Evolutionary conservation across 768 basidiomycete genomes (phyloP).

Genomic region (Suillus subluteus): DNA sequence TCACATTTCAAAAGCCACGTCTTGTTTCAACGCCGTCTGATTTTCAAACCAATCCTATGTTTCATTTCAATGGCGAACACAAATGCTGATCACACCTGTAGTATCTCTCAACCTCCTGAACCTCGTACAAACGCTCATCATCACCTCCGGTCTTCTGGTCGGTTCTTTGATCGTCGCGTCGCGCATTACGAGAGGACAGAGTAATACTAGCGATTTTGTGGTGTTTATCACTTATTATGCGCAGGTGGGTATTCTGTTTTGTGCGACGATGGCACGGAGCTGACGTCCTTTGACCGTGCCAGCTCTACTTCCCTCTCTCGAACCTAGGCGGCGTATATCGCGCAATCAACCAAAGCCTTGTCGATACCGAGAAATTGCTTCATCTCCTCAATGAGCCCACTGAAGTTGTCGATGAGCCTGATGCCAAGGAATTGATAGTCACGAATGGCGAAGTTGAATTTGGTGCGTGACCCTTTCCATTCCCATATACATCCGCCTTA

Average conservation of each 20-base stretch:
- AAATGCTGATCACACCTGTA: conserved; percentile 30
- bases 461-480: conserved; percentile 43
- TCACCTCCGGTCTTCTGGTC: conserved; percentile 77
- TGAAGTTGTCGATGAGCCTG: conserved; percentile 81
- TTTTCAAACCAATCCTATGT: background rate
- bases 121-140: conserved; percentile 80
- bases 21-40: background rate
- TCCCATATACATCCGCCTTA: background rate
- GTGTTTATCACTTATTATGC: conserved; percentile 83
- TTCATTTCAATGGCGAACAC: background rate
- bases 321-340: conserved; percentile 82
- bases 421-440: conserved; percentile 73
- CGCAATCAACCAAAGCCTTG: conserved; percentile 71
- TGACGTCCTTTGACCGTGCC: conserved; percentile 13
- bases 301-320: conserved; percentile 77
- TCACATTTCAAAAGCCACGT: too few relatives aligned
- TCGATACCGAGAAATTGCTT: conserved; percentile 85
- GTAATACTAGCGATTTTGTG: conserved; percentile 65
- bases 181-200: conserved; percentile 59
- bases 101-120: conserved; percentile 77
- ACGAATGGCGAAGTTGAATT: conserved; percentile 85
- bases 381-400: conserved; percentile 80
- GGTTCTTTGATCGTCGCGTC: conserved; percentile 77
- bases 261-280: background rate
- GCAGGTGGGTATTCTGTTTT: conserved; percentile 51